phyloP scores from a whole-genome alignment of 768 basidiomycete genomes.

The Dioszegia aurantiaca region DNA sequence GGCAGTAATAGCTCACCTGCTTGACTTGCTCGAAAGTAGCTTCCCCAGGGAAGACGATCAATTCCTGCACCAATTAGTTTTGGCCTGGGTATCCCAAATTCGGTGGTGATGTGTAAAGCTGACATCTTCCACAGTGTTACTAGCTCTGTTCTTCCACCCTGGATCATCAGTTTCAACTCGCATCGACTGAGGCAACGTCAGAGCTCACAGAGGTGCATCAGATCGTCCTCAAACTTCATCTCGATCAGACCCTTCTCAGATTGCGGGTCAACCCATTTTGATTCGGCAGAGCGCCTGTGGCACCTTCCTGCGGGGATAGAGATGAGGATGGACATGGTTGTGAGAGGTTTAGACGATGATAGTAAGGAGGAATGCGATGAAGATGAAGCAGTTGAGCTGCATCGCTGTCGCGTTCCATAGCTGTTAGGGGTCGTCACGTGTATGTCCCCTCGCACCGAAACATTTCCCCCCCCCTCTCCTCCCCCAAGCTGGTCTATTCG shows the following conservation, averaged over 20 bases:
- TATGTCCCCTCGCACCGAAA: not conserved
- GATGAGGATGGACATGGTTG: slow-evolving; percentile 59
- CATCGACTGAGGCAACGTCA: not conserved
- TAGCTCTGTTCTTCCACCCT: slow-evolving; percentile 43
- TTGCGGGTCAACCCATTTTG: slow-evolving; percentile 48
- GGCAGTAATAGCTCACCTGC: slow-evolving; percentile 53
- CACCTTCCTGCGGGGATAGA: slow-evolving; percentile 55
- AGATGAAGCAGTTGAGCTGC: not conserved
- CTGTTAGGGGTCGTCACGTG: too few relatives aligned
- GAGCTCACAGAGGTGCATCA: slow-evolving; percentile 66
- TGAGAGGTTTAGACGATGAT: not conserved
- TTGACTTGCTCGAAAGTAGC: slow-evolving; percentile 74
- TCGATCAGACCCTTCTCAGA: slow-evolving; percentile 48
- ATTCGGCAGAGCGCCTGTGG: slow-evolving; percentile 30
- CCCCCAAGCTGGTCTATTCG: too few relatives aligned
- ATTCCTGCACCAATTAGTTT: slow-evolving; percentile 58
- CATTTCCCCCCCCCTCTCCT: too few relatives aligned
- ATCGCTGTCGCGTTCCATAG: not conserved
- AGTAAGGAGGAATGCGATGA: not conserved
- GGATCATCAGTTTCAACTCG: slow-evolving; percentile 16
- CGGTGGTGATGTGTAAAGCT: not conserved
- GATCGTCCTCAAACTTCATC: slow-evolving; percentile 40
- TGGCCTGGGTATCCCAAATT: too few relatives aligned
- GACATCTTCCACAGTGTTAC: slow-evolving; percentile 40
- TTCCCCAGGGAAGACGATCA: slow-evolving; percentile 83